Evolutionary conservation across 2,329 filamentous ascomycete genomes (phyloP), one percentile per base, ranked within the genome.

Genomic region (Arthrobotrys entomopaga): DNA sequence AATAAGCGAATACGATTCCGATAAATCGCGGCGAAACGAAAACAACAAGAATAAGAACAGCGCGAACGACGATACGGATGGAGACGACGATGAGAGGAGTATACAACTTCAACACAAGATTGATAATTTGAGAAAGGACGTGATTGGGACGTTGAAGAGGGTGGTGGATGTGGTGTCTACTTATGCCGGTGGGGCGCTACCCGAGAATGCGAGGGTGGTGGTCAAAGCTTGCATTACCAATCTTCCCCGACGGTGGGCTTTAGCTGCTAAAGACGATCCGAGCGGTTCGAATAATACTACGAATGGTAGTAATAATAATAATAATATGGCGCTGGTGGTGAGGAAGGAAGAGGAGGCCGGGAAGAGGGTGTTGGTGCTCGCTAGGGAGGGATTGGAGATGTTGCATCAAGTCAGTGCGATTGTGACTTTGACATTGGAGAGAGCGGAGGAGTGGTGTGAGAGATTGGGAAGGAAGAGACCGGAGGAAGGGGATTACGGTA

Each of bases 381-480:
- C 94, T 5, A 91, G 90, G 79, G 94, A 98, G 80, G 92, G 93
- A 0, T 84, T 98, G 13, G 93, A 97, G 78, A 97, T 98, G 90
- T 93, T 98, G 86, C 87, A 88, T 0, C 93, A 97, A 81, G 92
- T 99, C 57, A 95, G 89, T 46, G 88, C 89, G 3, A 91, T 97
- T 1, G 86, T 98, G 7, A 91, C 96, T 77, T 91, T 92, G 61
- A 98, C 95, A 0, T 90, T 98, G 61, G 87, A 91, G 65, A 95
- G 91, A 78, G 95, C 95, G 0, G 94, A 98, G 81, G 88, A 90
- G 78, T 98, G 95, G 95, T 91, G 94, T 77, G 90, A 93, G 71
- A 85, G 89, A 19, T 84, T 96, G 70, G 91, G 91, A 10, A 84
- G 85, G 64, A 61, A 64, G 50, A 57, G 61, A n/a, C 70, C 63